These are phyloP conservation scores for Apiospora aurea DNA, from an alignment of 2,329 filamentous ascomycete genomes.

Conservation along the genomic window DNA sequence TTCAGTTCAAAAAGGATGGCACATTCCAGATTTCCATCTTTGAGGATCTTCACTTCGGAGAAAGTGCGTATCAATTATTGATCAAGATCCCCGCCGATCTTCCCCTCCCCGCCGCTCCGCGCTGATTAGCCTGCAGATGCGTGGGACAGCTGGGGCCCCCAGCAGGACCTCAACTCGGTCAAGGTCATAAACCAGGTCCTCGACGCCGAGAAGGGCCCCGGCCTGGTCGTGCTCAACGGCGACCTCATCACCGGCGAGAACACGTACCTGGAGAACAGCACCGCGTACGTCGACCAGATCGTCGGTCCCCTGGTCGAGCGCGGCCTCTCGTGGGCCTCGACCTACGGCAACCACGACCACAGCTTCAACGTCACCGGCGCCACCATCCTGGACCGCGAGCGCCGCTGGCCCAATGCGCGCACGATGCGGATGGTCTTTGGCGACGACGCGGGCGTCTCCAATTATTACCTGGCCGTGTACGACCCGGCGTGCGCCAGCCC, in stretches of 20 bases:
- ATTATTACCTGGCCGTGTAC: slow-evolving; percentile 57
- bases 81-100: background rate
- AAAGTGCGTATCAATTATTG: slow-evolving; percentile 53
- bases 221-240: slow-evolving; percentile 73
- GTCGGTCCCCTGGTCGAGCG: slow-evolving; percentile 64
- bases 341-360: slow-evolving; percentile 76
- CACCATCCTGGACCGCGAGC: slow-evolving; percentile 51
- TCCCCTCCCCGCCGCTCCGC: background rate
- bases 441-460: slow-evolving; percentile 49
- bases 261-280: slow-evolving; percentile 60
- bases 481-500: slow-evolving; percentile 41
- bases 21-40: slow-evolving; percentile 67
- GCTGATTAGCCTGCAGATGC: slow-evolving; percentile 44
- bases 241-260: slow-evolving; percentile 76
- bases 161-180: slow-evolving; percentile 63
- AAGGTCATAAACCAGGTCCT: slow-evolving; percentile 65
- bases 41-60: slow-evolving; percentile 75
- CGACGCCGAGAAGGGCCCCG: slow-evolving; percentile 60
- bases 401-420: slow-evolving; percentile 45
- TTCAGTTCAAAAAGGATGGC: slow-evolving; percentile 50
- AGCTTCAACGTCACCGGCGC: slow-evolving; percentile 62
- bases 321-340: slow-evolving; percentile 67
- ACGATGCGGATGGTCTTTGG: slow-evolving; percentile 50
- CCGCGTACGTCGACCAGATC: slow-evolving; percentile 64
- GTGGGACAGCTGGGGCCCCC: slow-evolving; percentile 52